Conservation (phyloP, 2,329 filamentous ascomycete genomes). For the Monilinia fructicola region DNA sequence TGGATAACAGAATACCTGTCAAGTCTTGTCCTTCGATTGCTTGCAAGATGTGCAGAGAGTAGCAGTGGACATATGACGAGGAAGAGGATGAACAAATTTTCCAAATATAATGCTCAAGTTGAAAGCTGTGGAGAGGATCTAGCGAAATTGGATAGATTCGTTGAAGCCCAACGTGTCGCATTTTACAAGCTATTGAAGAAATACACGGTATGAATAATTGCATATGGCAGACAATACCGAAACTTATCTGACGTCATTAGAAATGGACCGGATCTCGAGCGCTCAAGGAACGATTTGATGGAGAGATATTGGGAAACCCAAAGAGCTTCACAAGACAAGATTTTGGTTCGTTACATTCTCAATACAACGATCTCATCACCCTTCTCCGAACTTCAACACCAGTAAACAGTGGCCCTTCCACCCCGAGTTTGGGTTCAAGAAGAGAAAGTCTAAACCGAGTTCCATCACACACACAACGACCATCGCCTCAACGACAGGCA, state of each 20-base stretch:
- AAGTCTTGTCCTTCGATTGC: slow-evolving; percentile 31
- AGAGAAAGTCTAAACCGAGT: slow-evolving; percentile 27
- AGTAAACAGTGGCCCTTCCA: slow-evolving; percentile 33
- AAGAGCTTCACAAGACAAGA: slow-evolving; percentile 72
- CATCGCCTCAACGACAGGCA: slow-evolving; percentile 8
- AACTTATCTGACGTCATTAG: slow-evolving; percentile 42
- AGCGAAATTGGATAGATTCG: slow-evolving; percentile 67
- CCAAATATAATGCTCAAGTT: slow-evolving; percentile 37
- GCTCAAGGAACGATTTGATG: slow-evolving; percentile 64
- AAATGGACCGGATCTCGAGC: slow-evolving; percentile 78
- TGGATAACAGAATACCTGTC: slow-evolving; percentile 31
- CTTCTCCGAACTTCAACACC: slow-evolving; percentile 47
- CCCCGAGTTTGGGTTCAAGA: slow-evolving; percentile 29
- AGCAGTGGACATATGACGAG: slow-evolving; percentile 34
- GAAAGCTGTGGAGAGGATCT: slow-evolving; percentile 68
- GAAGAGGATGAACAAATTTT: slow-evolving; percentile 36
- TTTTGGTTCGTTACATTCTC: slow-evolving; percentile 53
- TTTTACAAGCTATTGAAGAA: slow-evolving; percentile 86
- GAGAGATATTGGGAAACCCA: slow-evolving; percentile 62
- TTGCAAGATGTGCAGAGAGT: slow-evolving; percentile 33
- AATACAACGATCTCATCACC: slow-evolving; percentile 52
- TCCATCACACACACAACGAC: slow-evolving; percentile 10
- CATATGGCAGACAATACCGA: background rate
- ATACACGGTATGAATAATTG: slow-evolving; percentile 57
- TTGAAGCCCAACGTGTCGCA: slow-evolving; percentile 69